Evolutionary conservation across 805 yeast species (phyloP).

Genomic region (Diddensiella transvaalensis): DNA sequence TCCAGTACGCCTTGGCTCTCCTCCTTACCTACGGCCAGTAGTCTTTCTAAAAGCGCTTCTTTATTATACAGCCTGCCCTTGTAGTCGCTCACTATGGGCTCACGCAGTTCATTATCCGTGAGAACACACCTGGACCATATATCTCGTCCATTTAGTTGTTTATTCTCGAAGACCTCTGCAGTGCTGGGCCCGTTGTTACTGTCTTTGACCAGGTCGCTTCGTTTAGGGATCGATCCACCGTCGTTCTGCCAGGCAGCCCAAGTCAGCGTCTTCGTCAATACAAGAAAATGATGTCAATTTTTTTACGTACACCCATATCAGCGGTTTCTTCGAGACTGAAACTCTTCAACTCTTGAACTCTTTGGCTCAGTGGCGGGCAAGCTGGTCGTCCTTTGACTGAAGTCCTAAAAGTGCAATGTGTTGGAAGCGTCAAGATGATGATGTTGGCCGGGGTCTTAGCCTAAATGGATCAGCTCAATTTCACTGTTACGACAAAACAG

Average conservation of each 20-base stretch:
- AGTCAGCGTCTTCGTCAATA: too few species aligned
- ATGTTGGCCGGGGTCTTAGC: too few species aligned
- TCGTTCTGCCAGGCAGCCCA: too few species aligned
- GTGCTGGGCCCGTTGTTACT: constrained; percentile 23
- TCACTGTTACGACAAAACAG: too few species aligned
- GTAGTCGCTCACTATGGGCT: constrained; percentile 62
- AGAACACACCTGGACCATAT: constrained; percentile 47
- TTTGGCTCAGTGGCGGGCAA: too few species aligned
- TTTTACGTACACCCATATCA: constrained; percentile 6
- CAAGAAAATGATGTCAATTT: background rate
- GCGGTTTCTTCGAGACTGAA: too few species aligned
- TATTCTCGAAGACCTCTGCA: constrained; percentile 23
- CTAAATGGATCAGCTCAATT: too few species aligned
- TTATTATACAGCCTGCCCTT: constrained; percentile 61
- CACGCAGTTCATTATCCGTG: constrained; percentile 40
- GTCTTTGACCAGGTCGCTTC: constrained; percentile 46
- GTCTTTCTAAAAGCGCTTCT: constrained; percentile 53
- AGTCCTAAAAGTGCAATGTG: too few species aligned
- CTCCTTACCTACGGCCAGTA: constrained; percentile 26
- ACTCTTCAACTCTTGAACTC: too few species aligned
- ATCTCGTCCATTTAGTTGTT: constrained; percentile 27
- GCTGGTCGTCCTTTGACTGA: too few species aligned
- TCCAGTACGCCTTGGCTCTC: background rate
- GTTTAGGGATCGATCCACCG: constrained; percentile 66
- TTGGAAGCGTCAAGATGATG: too few species aligned